A percentile compares a stretch with the other conserved stretches of the same genome.
phyloP scores from a whole-genome alignment of 495 filamentous ascomycete genomes.

The Xylaria telfairii region DNA sequence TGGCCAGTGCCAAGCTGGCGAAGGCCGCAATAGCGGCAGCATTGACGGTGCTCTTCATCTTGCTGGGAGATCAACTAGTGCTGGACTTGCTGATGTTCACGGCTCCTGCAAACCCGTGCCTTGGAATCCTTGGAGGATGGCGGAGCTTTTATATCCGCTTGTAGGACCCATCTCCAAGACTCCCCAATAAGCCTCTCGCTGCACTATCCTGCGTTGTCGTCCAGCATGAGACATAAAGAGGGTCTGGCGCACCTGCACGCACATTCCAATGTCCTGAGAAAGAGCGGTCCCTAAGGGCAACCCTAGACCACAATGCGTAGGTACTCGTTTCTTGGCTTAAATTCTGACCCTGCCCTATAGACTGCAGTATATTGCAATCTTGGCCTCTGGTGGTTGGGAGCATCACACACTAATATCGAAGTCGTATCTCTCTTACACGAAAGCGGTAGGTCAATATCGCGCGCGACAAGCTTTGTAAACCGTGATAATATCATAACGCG shows the following conservation, averaged over 20 bases:
- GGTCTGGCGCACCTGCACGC: not conserved
- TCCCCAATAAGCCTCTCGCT: not conserved
- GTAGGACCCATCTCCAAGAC: not conserved
- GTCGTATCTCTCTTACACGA: slow-evolving; percentile 19
- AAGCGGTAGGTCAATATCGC: slow-evolving; percentile 21
- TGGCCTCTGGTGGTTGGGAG: not conserved
- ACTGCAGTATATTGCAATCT: slow-evolving; percentile 5
- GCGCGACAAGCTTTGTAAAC: slow-evolving; percentile 15
- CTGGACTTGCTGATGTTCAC: slow-evolving; percentile 23
- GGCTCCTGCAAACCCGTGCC: slow-evolving; percentile 1
- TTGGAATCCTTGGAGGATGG: not conserved
- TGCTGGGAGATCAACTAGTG: slow-evolving; percentile 24
- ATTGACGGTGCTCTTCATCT: slow-evolving; percentile 40
- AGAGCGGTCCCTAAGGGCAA: not conserved
- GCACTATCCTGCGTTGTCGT: not conserved
- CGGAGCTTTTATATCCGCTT: slow-evolving; percentile 21
- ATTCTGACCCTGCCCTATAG: not conserved
- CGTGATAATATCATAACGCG: slow-evolving; percentile 7
- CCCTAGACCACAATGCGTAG: slow-evolving; percentile 6
- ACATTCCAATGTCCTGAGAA: not conserved
- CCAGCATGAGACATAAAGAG: not conserved
- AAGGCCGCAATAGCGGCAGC: slow-evolving; percentile 44
- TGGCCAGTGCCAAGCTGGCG: slow-evolving; percentile 39
- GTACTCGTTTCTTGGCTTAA: slow-evolving; percentile 16
- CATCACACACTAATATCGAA: slow-evolving; percentile 21